phyloP scores from a whole-genome alignment of 2,329 filamentous ascomycete genomes.

The Sarocladiaceae sp. region DNA sequence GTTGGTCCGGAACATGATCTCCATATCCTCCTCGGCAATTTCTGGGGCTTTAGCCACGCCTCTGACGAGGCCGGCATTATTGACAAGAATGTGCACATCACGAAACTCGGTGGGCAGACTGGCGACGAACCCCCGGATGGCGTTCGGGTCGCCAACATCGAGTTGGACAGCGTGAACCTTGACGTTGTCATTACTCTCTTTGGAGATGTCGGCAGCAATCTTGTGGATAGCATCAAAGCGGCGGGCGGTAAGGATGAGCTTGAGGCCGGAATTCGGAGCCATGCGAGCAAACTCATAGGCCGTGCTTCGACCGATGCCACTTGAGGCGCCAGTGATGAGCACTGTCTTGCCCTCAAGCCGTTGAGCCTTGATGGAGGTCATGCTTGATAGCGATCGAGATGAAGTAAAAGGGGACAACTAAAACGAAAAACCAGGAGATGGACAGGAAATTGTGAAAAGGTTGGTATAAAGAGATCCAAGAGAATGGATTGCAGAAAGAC shows the following conservation, averaged over 20 bases:
- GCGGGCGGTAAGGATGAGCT: conserved; percentile 84
- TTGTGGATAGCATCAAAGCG: conserved; percentile 74
- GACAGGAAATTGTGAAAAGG: no score
- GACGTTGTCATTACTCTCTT: conserved; percentile 76
- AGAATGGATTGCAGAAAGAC: not conserved
- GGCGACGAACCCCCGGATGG: conserved; percentile 68
- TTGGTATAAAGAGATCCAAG: not conserved
- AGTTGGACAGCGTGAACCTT: conserved; percentile 79
- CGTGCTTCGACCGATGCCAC: conserved; percentile 80
- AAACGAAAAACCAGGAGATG: not conserved
- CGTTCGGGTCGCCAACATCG: conserved; percentile 76
- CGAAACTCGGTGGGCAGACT: conserved; percentile 76
- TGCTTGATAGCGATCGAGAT: not conserved
- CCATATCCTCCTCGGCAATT: conserved; percentile 79
- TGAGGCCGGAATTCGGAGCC: conserved; percentile 70
- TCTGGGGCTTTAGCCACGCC: conserved; percentile 81
- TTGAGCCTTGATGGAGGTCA: conserved; percentile 26
- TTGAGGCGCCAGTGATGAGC: conserved; percentile 86
- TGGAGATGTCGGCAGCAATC: conserved; percentile 70
- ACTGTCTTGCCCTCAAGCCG: conserved; percentile 92
- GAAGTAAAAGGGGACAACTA: not conserved
- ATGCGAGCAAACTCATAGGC: conserved; percentile 94
- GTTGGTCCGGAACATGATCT: conserved; percentile 87
- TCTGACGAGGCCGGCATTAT: conserved; percentile 92
- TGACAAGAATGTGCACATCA: conserved; percentile 84